phyloP scores from a whole-genome alignment of 108 stramenopile species.

The Cyclotella kingstonii region DNA sequence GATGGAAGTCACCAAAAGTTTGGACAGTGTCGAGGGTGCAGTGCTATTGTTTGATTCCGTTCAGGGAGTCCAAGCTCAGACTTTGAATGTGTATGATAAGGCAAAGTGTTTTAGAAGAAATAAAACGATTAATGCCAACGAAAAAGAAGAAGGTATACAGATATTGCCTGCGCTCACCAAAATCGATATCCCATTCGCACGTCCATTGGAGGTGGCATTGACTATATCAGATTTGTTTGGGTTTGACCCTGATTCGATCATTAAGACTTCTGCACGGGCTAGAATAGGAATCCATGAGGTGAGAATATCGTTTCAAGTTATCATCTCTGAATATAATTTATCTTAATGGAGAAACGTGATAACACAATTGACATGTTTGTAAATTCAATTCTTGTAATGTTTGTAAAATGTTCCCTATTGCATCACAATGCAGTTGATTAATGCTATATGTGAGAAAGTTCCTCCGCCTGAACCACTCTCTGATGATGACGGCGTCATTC shows the following conservation, averaged over 20 bases:
- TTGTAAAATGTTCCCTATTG: neutral
- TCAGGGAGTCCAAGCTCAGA: slow-evolving; percentile 98
- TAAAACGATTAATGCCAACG: neutral
- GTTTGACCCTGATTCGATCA: slow-evolving; percentile 87
- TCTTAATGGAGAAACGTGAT: too few species aligned
- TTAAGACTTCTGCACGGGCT: slow-evolving; percentile 86
- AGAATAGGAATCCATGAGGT: slow-evolving; percentile 67
- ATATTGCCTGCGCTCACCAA: slow-evolving; percentile 92
- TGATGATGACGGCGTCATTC: slow-evolving; percentile 53
- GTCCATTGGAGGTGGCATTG: slow-evolving; percentile 82
- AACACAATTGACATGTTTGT: too few species aligned
- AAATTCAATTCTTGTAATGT: neutral
- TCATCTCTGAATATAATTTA: too few species aligned
- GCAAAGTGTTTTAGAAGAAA: slow-evolving; percentile 76
- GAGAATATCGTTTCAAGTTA: too few species aligned
- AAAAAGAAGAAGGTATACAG: slow-evolving; percentile 1
- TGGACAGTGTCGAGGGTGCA: slow-evolving; percentile 95
- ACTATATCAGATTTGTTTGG: slow-evolving; percentile 82
- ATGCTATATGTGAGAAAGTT: slow-evolving; percentile 68
- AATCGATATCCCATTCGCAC: slow-evolving; percentile 90
- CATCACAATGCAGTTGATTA: slow-evolving; percentile 35
- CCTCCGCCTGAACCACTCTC: slow-evolving; percentile 60
- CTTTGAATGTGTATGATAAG: slow-evolving; percentile 93
- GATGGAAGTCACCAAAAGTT: slow-evolving; percentile 87
- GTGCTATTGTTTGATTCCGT: slow-evolving; percentile 89